phyloP scores from a whole-genome alignment of 176 grass and related monocot genomes.

The Eragrostis curvula region DNA sequence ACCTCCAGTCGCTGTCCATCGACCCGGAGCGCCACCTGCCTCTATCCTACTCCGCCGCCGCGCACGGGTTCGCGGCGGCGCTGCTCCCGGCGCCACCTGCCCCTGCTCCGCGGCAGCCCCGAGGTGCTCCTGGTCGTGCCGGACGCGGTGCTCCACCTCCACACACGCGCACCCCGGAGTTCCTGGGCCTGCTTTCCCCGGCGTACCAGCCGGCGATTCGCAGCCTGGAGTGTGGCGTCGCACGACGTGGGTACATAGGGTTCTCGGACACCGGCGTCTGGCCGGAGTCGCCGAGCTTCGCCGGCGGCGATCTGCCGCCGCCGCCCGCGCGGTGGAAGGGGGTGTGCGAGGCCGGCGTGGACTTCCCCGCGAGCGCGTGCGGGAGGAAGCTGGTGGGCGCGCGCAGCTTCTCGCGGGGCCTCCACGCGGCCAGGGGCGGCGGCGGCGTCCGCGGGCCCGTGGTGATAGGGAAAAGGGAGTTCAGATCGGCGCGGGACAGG shows the following conservation, averaged over 20 bases:
- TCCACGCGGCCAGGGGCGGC: constrained; percentile 54
- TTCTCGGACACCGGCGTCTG: constrained; percentile 95
- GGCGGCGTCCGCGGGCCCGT: constrained; percentile 27
- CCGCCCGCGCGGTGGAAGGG: constrained; percentile 76
- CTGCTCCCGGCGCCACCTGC: constrained; percentile 66
- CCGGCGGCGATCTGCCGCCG: constrained; percentile 51
- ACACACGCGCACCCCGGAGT: constrained; percentile 89
- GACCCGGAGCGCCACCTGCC: constrained; percentile 63
- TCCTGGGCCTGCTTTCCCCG: constrained; percentile 66
- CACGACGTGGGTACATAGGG: constrained; percentile 79
- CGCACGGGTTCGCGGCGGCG: constrained; percentile 75
- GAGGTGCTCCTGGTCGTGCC: constrained; percentile 71
- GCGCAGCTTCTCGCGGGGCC: constrained; percentile 80
- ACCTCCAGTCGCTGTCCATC: constrained; percentile 80
- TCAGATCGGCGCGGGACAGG: constrained; percentile 71
- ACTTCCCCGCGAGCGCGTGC: constrained; percentile 70
- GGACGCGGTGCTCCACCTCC: constrained; percentile 65
- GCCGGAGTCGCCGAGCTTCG: constrained; percentile 85
- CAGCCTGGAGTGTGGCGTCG: constrained; percentile 58
- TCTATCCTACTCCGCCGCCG: constrained; percentile 81
- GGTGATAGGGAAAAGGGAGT: constrained; percentile 36
- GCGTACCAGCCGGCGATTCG: constrained; percentile 53
- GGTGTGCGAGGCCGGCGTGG: constrained; percentile 81
- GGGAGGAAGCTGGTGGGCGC: constrained; percentile 86
- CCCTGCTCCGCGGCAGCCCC: constrained; percentile 65